These are phyloP conservation scores for Gynostemma pentaphyllum DNA, from an alignment of 306 rosid genomes.

Conservation along the genomic window DNA sequence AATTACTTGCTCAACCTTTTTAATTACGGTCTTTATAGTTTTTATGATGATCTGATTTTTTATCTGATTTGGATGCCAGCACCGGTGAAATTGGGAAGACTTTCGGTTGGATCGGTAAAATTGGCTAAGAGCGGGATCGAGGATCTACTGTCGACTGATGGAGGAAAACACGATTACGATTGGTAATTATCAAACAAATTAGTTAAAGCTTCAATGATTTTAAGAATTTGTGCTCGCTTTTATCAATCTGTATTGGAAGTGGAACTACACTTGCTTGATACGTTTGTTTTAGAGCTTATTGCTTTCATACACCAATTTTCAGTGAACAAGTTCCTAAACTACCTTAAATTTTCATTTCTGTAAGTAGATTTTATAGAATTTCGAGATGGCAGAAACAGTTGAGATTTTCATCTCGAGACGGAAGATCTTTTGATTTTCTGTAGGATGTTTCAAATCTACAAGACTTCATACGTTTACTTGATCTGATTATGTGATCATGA, in stretches of 20 bases:
- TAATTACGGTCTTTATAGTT: background rate
- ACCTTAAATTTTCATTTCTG: background rate
- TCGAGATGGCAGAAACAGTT: conserved; percentile 1
- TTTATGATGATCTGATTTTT: background rate
- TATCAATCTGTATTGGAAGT: background rate
- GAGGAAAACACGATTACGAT: conserved; percentile 93
- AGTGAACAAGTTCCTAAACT: background rate
- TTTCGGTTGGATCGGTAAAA: conserved; percentile 75
- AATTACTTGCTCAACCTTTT: background rate
- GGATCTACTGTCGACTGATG: conserved; percentile 67
- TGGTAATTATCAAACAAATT: conserved; percentile 33
- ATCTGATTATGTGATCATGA: background rate
- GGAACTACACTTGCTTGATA: background rate
- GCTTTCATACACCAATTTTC: background rate
- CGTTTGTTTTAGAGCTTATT: background rate
- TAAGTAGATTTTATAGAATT: background rate
- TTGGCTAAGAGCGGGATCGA: conserved; percentile 55
- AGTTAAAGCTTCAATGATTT: background rate
- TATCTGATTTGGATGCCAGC: conserved; percentile 21
- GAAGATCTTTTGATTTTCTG: too few relatives aligned
- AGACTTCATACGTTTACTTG: conserved; percentile 1
- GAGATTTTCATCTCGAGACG: background rate
- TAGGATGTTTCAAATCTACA: background rate
- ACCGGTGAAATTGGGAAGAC: conserved; percentile 75
- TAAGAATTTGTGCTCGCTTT: background rate